A percentile compares a stretch with the other conserved stretches of the same genome.
These are phyloP conservation scores for Orbilia brochopaga DNA, from an alignment of 2,329 filamentous ascomycete species.

Conservation along the genomic window DNA sequence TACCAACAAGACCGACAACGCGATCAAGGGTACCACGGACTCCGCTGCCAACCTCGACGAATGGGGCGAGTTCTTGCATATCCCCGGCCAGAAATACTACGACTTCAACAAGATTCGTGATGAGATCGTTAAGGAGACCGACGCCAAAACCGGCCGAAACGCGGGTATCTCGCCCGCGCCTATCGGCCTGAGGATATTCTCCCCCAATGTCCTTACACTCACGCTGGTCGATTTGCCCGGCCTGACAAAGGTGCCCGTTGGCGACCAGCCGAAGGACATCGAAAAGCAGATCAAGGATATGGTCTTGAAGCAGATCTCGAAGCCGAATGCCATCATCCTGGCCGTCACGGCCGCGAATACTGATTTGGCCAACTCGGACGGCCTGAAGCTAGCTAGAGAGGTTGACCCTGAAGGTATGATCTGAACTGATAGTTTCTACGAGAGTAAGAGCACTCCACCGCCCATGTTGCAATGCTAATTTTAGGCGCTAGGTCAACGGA, in stretches of 20 bases:
- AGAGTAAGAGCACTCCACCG: neutral
- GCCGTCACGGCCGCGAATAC: constrained; percentile 96
- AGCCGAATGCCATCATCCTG: constrained; percentile 96
- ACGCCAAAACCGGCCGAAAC: constrained; percentile 94
- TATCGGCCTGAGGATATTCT: constrained; percentile 98
- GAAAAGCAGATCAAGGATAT: constrained; percentile 96
- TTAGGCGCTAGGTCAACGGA: constrained; percentile 68
- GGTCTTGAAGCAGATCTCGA: constrained; percentile 98
- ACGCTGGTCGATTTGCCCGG: constrained; percentile 96
- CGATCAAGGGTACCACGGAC: constrained; percentile 72
- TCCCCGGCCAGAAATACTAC: constrained; percentile 94
- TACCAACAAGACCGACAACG: constrained; percentile 65
- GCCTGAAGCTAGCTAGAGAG: constrained; percentile 91
- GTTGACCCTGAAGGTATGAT: constrained; percentile 83
- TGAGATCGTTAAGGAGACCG: constrained; percentile 95
- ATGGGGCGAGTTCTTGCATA: constrained; percentile 98
- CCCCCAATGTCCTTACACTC: constrained; percentile 93
- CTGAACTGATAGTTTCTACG: neutral
- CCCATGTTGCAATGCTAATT: neutral
- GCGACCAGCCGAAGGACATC: constrained; percentile 94
- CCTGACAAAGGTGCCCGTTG: constrained; percentile 93
- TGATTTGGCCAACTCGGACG: constrained; percentile 98
- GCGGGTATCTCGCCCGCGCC: constrained; percentile 94
- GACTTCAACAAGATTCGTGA: constrained; percentile 99
- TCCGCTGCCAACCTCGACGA: constrained; percentile 90